Evolutionary conservation across 2,329 filamentous ascomycete genomes (phyloP), one percentile per base, ranked within the genome.

Genomic region (Cladosporium austrohemisphaericum): DNA sequence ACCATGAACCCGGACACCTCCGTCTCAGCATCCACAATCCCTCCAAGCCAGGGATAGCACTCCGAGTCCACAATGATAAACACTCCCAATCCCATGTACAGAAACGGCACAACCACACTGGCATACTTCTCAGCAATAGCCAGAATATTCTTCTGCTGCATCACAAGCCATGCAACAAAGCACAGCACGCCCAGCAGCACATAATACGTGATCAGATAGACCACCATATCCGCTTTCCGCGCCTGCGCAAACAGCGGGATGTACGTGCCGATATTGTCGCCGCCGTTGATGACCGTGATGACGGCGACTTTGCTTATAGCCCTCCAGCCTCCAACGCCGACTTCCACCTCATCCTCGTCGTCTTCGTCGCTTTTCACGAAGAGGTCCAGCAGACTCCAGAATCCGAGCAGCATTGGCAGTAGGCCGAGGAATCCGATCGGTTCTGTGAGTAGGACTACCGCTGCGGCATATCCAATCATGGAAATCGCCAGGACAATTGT

Each of bases 401-500:
- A 20, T 18, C 40, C 40, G 11, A 43, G 25, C 16, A 43, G 5
- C 13, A 43, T 43, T 9, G 40, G 40, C 6, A 43, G 11, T 1
- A 31, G 18, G 19, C 40, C 40, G 9, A 43, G 40, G 10, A 43
- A 43, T 3, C 40, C 40, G 16, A 43, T 43, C 10, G 40, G 40
- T n/a, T 43, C 40, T n/a, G 40, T 31, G 3, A 65, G 61, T 29
- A 69, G 49, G 5, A 63, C 57, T 6, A 65, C 56, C 2, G 67
- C 60, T 20, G 60, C 57, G 31, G 54, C 66, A 31, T 62, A 68
- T 5, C 66, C 67, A 18, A 67, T 64, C 61, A 69, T 64, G 52
- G 63, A 67, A 52, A 68, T 58, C 41, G 59, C 35, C 9, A 67
- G 52, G 46, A 69, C 66, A 52, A 64, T 52, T 8, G 64, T 63